These are phyloP conservation scores for Coemansia sp. DNA, from an alignment of 192 early-diverging fungal genomes.

Conservation along the genomic window DNA sequence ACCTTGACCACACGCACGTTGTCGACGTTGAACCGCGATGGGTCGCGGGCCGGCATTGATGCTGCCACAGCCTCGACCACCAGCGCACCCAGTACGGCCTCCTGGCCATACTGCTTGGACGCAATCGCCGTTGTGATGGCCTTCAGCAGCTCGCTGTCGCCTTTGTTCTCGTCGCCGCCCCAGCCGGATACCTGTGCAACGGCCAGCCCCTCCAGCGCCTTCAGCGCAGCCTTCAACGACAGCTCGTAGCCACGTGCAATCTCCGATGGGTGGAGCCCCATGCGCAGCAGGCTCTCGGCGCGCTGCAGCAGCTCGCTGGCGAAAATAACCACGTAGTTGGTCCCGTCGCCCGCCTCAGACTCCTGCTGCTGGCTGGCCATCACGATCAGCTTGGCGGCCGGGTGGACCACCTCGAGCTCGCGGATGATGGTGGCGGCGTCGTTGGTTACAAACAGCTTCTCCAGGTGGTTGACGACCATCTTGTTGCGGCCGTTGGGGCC, in stretches of 20 bases:
- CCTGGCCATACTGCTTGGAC: slow-evolving; percentile 95
- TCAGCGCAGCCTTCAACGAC: slow-evolving; percentile 77
- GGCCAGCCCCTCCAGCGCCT: slow-evolving; percentile 72
- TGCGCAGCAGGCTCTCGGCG: slow-evolving; percentile 86
- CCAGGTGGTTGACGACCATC: slow-evolving; percentile 98
- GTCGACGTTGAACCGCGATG: slow-evolving; percentile 91
- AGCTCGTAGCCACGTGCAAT: slow-evolving; percentile 93
- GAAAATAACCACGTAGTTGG: slow-evolving; percentile 94
- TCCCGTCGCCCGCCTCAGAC: slow-evolving; percentile 92
- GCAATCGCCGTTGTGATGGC: slow-evolving; percentile 77
- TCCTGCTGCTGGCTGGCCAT: slow-evolving; percentile 98
- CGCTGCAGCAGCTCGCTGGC: slow-evolving; percentile 92
- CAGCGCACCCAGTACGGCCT: slow-evolving; percentile 76
- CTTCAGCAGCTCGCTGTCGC: slow-evolving; percentile 65
- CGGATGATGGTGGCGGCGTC: slow-evolving; percentile 99
- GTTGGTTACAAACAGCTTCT: slow-evolving; percentile 97
- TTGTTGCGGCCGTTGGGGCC: slow-evolving; percentile 98
- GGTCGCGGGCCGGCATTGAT: slow-evolving; percentile 83
- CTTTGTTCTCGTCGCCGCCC: slow-evolving; percentile 16
- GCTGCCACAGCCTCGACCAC: slow-evolving; percentile 81
- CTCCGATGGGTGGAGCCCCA: slow-evolving; percentile 94
- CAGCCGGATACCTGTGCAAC: slow-evolving; percentile 61
- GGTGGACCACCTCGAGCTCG: slow-evolving; percentile 97
- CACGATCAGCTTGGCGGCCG: slow-evolving; percentile 93
- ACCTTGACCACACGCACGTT: slow-evolving; percentile 96